A percentile compares a stretch with the other conserved stretches of the same genome.
Conservation (phyloP, 768 basidiomycete species). For the Termitomyces sp. region DNA sequence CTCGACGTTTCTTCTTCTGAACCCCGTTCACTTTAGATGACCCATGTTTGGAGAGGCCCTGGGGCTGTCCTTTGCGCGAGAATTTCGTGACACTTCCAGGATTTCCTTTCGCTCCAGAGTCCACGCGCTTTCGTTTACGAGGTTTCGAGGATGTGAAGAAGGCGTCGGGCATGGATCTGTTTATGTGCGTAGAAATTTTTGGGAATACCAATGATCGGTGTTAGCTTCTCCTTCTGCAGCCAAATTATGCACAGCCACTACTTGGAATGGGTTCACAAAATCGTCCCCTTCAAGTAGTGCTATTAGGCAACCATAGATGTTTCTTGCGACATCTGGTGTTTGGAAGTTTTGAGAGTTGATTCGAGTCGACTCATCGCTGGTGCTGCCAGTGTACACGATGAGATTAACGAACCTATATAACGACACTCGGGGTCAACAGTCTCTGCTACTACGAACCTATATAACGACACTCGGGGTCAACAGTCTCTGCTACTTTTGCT, state of each 20-base stretch:
- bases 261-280: no score
- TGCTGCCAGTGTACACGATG: no score
- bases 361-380: no score
- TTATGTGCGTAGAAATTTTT: conserved; percentile 4
- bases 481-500: background rate
- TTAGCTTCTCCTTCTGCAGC: background rate
- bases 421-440: no score
- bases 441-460: background rate
- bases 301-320: no score
- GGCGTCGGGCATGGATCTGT: conserved; percentile 62
- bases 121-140: conserved; percentile 56
- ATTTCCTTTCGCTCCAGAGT: conserved; percentile 21
- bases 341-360: no score
- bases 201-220: background rate
- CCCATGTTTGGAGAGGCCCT: conserved; percentile 16
- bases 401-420: no score
- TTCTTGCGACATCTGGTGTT: no score
- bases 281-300: no score
- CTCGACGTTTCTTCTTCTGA: conserved; percentile 25
- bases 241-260: conserved; percentile 8
- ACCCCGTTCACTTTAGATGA: conserved; percentile 19
- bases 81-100: conserved; percentile 18
- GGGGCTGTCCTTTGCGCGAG: conserved; percentile 18
- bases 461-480: no score
- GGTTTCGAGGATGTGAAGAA: conserved; percentile 66